Evolutionary conservation across 2,329 filamentous ascomycete genomes (phyloP), one percentile per base, ranked within the genome.

Genomic region (Alternaria ventricosa): DNA sequence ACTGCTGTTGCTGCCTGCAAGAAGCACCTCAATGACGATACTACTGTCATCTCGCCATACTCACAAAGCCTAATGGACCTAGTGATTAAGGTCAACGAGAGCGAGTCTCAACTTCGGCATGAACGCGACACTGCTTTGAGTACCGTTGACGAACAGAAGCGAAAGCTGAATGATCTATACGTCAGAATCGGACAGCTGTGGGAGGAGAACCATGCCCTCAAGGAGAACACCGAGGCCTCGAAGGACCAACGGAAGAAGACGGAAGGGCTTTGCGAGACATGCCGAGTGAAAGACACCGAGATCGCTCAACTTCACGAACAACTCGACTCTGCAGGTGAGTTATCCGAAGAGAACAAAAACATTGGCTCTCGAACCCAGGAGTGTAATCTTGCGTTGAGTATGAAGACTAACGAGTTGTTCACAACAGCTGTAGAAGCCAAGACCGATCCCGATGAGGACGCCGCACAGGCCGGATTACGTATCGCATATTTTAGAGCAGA

Each of bases 251-350:
- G 15, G 30, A 15, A 15, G 13, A 33, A 0, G 0, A 33, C 1
- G 0, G 30, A 33, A 15, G 30, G n/a, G 33, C 33, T 36, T 36
- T 36, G 33, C 15, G 7, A 0, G 0, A 0, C 7, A 5, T 36
- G 33, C 15, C 3, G 0, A 0, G 15, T 0, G 7, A 36, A 36
- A 36, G 33, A 36, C 0, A 1, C 8, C 2, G 4, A 9, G 33
- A 36, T 36, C 15, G 33, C 33, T n/a, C 7, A 36, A n/a, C 33
- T 36, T n/a, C 2, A 36, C 0, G 7, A n/a, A 10, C 15, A 36
- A 36, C 4, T 36, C 15, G 1, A 10, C 2, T 10, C 8, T 9
- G 8, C 15, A 36, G 33, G 33, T 36, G 8, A 10, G 33, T 36
- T 1, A 36, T 36, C 15, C 33, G 2, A 36, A 36, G 15, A 36